Evolutionary conservation across 257 asterid genomes (phyloP).

Genomic region (Orobanche coerulescens): DNA sequence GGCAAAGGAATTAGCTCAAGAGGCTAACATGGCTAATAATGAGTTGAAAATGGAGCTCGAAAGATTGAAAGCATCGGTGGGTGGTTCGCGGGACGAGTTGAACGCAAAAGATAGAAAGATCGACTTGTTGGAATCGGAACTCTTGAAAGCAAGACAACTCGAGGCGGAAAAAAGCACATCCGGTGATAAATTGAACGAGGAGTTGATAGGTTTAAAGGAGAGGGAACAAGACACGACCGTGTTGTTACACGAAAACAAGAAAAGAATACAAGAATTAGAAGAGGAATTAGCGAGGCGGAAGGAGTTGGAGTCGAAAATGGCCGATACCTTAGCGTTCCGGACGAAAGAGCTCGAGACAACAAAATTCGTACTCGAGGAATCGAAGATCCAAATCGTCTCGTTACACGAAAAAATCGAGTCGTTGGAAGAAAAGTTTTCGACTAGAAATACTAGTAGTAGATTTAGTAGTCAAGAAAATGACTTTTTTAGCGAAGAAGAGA

Average conservation of each 20-base stretch:
- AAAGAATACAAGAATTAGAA: slow-evolving; percentile 41
- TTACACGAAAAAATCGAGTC: slow-evolving; percentile 33
- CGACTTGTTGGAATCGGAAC: slow-evolving; percentile 36
- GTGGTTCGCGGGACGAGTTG: slow-evolving; percentile 35
- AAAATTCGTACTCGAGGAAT: slow-evolving; percentile 44
- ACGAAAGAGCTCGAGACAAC: slow-evolving; percentile 39
- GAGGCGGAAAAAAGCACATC: slow-evolving; percentile 36
- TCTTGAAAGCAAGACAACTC: slow-evolving; percentile 24
- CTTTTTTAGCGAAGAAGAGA: slow-evolving; percentile 11
- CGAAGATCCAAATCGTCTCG: slow-evolving; percentile 36
- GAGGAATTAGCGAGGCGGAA: slow-evolving; percentile 32
- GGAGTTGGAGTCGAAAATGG: slow-evolving; percentile 31
- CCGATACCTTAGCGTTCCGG: slow-evolving; percentile 30
- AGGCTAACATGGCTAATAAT: not conserved
- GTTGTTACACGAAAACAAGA: slow-evolving; percentile 23
- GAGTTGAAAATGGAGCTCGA: slow-evolving; percentile 35
- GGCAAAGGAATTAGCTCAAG: slow-evolving; percentile 17
- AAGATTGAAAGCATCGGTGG: slow-evolving; percentile 31
- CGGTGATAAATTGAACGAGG: slow-evolving; percentile 33
- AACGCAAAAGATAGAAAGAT: slow-evolving; percentile 35
- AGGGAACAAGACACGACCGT: slow-evolving; percentile 24
- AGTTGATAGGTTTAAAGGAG: slow-evolving; percentile 26
- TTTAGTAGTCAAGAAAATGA: not conserved
- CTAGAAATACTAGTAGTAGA: slow-evolving; percentile 12
- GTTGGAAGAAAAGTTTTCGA: slow-evolving; percentile 18